Conservation (phyloP, 305 asterid species). For the Fraxinus ornus region DNA sequence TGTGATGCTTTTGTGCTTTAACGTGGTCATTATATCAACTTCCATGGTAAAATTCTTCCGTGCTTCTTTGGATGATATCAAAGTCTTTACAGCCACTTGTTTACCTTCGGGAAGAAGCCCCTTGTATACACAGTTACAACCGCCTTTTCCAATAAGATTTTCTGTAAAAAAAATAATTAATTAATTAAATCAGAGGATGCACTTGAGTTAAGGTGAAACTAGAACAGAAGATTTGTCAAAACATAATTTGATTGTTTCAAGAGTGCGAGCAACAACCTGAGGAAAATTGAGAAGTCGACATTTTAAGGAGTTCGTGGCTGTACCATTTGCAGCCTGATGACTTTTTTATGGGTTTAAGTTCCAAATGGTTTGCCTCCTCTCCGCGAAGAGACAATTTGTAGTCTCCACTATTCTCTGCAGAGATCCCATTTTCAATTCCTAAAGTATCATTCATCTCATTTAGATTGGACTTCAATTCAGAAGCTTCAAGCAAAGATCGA, state of each 20-base stretch:
- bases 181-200: not conserved
- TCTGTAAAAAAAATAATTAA: conserved; percentile 28
- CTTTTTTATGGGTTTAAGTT: conserved; percentile 40
- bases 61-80: conserved; percentile 57
- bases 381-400: conserved; percentile 4
- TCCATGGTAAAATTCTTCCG: conserved; percentile 64
- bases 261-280: conserved; percentile 43
- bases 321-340: conserved; percentile 53
- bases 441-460: conserved; percentile 32
- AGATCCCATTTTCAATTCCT: conserved; percentile 20
- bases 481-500: conserved; percentile 46
- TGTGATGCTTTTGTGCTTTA: conserved; percentile 62
- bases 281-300: conserved; percentile 63
- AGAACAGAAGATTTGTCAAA: not conserved
- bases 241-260: not conserved
- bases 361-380: conserved; percentile 57
- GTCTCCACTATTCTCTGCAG: conserved; percentile 11
- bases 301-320: conserved; percentile 53
- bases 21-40: conserved; percentile 70
- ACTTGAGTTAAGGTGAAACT: not conserved
- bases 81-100: conserved; percentile 67
- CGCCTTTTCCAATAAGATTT: conserved; percentile 77
- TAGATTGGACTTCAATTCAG: conserved; percentile 36
- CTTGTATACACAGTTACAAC: conserved; percentile 73
- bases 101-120: conserved; percentile 71